Base-by-base conservation (phyloP, 768 basidiomycete genomes). In the Russula sp. region DNA sequence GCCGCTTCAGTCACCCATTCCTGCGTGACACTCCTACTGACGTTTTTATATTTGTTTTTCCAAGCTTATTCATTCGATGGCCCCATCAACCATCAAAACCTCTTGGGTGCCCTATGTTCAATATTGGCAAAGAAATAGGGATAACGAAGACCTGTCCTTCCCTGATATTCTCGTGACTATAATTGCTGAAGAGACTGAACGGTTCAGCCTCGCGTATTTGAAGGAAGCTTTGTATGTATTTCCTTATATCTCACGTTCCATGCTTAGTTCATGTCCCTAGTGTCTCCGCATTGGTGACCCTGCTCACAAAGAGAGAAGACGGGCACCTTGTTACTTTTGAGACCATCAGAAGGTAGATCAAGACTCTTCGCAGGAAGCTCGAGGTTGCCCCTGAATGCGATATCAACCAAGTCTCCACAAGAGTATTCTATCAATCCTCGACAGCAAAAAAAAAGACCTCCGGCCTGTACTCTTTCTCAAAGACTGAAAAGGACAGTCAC, bases 201-300 rank as follows among this genome's bases (percentile, higher is more conserved):
- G 77, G 35, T 93, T 93, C 75, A 89, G 86, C 66, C 93, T 93
- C 70, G 90, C 92, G 0, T 93, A 91, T 72, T 76, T 94, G 68
- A 93, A 95, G 71, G 92, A 93, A 73, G 89, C 83, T 3, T 93
- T 93, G 91, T 93, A 70, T 63, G 88, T 78, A 14, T 35, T 48
- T 34, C 29, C 32, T 18, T 41, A 41, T 48, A 55, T 46, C 53
- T 25, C 35, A 14, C 56, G 52, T 59, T 25, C 18, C 63, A 32
- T 34, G 45, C 14, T 50, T 42, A 32, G 35, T 2, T 35, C 25
- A 50, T 56, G n/a, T 46, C 32, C 41, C 38, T 58, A 91, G 90
- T 69, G 84, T 92, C 18, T 86, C 90, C 4, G 76, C 85, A 3
- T 78, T 93, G n/a, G 83, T 92, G 29, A 64, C 48, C 32, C 78